Percentiles rank a stretch among this genome's conserved stretches.
phyloP scores from a whole-genome alignment of 192 early-diverging fungal genomes.

The Diversispora epigaea region DNA sequence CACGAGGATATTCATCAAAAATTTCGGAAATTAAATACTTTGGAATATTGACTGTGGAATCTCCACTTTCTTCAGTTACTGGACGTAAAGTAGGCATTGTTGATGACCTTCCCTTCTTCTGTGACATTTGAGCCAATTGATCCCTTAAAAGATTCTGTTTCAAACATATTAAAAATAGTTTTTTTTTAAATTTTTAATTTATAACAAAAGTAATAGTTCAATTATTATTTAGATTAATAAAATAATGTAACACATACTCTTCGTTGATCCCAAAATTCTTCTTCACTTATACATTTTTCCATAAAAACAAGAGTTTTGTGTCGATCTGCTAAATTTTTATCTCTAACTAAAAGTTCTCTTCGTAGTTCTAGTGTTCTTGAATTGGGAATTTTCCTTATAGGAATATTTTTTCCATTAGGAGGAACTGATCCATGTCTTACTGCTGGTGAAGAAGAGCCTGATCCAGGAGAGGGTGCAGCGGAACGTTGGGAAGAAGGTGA shows the following conservation, averaged over 20 bases:
- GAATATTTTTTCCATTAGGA: slow-evolving; percentile 10
- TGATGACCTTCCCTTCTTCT: slow-evolving; percentile 80
- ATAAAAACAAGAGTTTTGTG: slow-evolving; percentile 17
- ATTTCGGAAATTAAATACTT: slow-evolving; percentile 87
- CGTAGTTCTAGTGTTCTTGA: not conserved
- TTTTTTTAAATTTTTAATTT: no score
- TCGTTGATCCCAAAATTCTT: slow-evolving; percentile 93
- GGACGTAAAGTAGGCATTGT: slow-evolving; percentile 67
- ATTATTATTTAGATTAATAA: no score
- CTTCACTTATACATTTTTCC: slow-evolving; percentile 53
- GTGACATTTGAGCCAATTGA: slow-evolving; percentile 64
- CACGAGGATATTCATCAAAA: slow-evolving; percentile 83
- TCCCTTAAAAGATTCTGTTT: slow-evolving; percentile 63
- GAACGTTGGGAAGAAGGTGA: not conserved
- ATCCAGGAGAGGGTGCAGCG: slow-evolving; percentile 6
- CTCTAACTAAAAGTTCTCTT: not conserved
- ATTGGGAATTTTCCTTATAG: slow-evolving; percentile 40
- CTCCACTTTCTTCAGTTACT: slow-evolving; percentile 68
- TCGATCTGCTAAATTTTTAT: slow-evolving; percentile 7
- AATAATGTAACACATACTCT: slow-evolving; percentile 46
- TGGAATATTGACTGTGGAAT: slow-evolving; percentile 85
- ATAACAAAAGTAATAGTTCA: no score
- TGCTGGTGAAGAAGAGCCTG: slow-evolving; percentile 13
- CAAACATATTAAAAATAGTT: no score
- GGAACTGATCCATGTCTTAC: not conserved